Conservation (phyloP, 1,284 basidiomycete genomes). For the Tilletia setariae region DNA sequence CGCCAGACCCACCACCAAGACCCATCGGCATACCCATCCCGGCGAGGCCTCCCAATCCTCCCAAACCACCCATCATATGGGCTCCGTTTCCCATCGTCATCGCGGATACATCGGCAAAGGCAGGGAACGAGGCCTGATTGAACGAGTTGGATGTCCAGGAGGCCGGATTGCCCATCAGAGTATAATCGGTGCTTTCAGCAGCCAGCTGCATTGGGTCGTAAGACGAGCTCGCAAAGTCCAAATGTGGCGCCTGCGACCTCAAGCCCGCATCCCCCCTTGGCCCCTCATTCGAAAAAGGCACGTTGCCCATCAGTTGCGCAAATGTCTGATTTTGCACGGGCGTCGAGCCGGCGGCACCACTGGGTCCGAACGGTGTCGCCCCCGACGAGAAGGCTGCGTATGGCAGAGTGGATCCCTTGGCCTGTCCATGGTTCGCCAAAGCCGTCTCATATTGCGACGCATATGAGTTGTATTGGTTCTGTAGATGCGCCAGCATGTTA, state of each 20-base stretch:
- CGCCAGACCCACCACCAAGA: not conserved
- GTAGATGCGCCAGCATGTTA: no score
- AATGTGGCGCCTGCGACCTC: no score
- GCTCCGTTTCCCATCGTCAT: not conserved
- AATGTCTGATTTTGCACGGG: no score
- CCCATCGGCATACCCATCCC: not conserved
- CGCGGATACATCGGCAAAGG: slow-evolving; percentile 1
- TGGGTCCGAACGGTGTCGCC: no score
- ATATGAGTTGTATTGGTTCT: no score
- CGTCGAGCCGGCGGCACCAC: no score
- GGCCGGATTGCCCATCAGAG: not conserved
- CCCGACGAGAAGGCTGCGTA: no score
- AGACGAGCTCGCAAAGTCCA: slow-evolving; percentile 13
- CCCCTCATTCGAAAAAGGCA: no score
- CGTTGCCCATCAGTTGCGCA: no score
- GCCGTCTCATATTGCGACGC: no score
- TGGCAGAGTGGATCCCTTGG: no score
- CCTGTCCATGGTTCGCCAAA: no score
- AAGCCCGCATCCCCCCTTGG: not conserved
- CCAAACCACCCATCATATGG: not conserved
- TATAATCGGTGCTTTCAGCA: not conserved
- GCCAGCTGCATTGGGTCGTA: slow-evolving; percentile 11
- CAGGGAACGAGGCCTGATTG: slow-evolving; percentile 8
- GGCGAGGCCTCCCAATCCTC: not conserved
- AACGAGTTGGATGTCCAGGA: not conserved